Conservation (phyloP, 2,329 filamentous ascomycete species). For the Aspergillus sp. region DNA sequence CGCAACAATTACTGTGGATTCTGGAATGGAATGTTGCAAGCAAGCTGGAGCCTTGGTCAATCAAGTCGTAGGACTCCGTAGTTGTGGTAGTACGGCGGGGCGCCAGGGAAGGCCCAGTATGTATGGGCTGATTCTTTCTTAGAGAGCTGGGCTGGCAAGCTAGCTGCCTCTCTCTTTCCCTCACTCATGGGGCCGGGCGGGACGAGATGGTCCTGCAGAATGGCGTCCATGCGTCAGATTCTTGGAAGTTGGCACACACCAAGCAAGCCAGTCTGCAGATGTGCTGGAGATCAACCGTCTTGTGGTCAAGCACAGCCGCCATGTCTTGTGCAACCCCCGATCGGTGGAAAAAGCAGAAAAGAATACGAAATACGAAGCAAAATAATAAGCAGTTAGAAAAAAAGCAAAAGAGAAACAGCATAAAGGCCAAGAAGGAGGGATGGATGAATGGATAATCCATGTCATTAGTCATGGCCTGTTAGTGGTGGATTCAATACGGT, state of each 20-base stretch:
- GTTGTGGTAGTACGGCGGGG: neutral
- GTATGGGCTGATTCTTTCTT: conserved; percentile 1
- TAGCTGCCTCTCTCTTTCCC: neutral
- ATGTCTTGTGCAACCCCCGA: conserved; percentile 13
- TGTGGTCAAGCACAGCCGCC: neutral
- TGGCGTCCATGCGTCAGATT: conserved; percentile 1
- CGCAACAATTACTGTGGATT: too few relatives aligned
- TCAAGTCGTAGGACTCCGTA: too few relatives aligned
- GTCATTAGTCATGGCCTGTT: too few relatives aligned
- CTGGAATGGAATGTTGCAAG: too few relatives aligned
- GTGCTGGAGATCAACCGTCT: conserved; percentile 3
- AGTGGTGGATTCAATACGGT: neutral
- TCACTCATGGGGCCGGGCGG: neutral
- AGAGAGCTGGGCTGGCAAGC: neutral
- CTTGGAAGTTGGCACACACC: neutral
- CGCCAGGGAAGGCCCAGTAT: neutral
- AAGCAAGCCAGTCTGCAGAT: neutral
- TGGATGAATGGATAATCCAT: too few relatives aligned
- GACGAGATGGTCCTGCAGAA: conserved; percentile 7
- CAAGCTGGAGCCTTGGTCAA: neutral
- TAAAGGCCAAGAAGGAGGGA: too few relatives aligned
- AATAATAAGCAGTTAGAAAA: neutral
- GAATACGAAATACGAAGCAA: conserved; percentile 5
- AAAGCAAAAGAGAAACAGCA: neutral
- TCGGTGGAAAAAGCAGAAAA: neutral